A percentile compares a stretch with the other conserved stretches of the same genome.
phyloP scores from a whole-genome alignment of 2,329 filamentous ascomycete genomes.

The Pseudogymnoascus sp. region DNA sequence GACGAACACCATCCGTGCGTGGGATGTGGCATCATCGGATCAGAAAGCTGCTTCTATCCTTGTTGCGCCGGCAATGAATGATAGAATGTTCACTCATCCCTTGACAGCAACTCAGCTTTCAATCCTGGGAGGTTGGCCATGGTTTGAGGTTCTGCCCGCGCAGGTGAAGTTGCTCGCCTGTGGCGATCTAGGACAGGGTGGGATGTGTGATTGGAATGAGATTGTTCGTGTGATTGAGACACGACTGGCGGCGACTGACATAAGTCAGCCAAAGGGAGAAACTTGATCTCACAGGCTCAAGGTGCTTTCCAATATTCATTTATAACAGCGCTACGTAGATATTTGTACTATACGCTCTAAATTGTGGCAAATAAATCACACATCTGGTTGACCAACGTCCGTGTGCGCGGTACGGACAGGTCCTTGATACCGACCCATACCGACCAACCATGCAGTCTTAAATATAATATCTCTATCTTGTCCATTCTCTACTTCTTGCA shows the following conservation, averaged over 20 bases:
- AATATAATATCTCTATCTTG: neutral
- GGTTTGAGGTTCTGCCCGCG: conserved; percentile 67
- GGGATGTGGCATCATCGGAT: conserved; percentile 64
- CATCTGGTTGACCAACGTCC: neutral
- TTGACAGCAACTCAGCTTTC: conserved; percentile 66
- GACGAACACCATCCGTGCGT: conserved; percentile 69
- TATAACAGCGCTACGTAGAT: neutral
- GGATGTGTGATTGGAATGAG: conserved; percentile 73
- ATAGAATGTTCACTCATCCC: conserved; percentile 82
- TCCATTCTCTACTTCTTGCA: neutral
- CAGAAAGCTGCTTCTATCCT: conserved; percentile 57
- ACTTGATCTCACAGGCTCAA: neutral
- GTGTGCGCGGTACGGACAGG: neutral
- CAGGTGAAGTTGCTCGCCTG: conserved; percentile 53
- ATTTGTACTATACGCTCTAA: conserved; percentile 1
- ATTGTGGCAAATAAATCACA: neutral
- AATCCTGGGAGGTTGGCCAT: conserved; percentile 71
- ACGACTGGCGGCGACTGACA: neutral
- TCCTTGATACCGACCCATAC: neutral
- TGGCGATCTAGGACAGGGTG: conserved; percentile 57
- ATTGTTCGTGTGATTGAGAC: conserved; percentile 60
- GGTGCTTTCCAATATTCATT: neutral
- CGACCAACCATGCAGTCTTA: neutral
- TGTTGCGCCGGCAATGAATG: conserved; percentile 81
- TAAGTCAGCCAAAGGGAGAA: neutral